Evolutionary conservation across 1,284 basidiomycete species (phyloP), one percentile per base, ranked within the genome.

Genomic region (Trichosporon ovoides): DNA sequence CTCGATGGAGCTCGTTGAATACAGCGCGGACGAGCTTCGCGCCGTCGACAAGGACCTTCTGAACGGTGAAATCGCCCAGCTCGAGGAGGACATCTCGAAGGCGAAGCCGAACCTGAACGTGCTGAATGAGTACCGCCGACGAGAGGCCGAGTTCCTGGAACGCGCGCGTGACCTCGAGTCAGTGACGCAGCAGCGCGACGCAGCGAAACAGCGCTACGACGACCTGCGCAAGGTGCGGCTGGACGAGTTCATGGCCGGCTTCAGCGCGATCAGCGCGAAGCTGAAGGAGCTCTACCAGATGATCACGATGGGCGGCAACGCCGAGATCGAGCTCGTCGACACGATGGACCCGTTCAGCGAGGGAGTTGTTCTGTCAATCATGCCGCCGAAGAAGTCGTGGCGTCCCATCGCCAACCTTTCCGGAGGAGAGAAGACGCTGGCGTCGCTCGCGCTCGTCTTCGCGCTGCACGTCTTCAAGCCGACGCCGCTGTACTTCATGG

Each of bases 301-400:
- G 88, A 99, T 99, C 75, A 98, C 96, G 0, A 82, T 98, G 52
- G 96, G 95, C 37, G 96, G 96, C 18, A 98, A 98, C 72, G 96
- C 96, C 19, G 96, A 98, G 76, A 83, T 98, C 14, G 96, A 98
- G 75, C 80, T 98, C 43, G 95, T 98, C 37, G 96, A 99, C 73
- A 94, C 88, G 69, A 88, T 98, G 84, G 96, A 98, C 77, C 96
- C 95, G 0, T 64, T 64, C 59, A 55, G 52, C 38, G 35, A 60
- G 68, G 74, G 74, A 53, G 73, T 76, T 19, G 72, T 74, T 7
- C 61, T 76, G 12, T 72, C 70, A 24, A 76, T 99, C 63, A 98
- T 98, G 95, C 95, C 96, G 5, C 96, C 96, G 0, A 98, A 98
- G 82, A 99, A 98, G 84, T 95, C 89, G 72, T 98, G 95, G 94